Evolutionary conservation across 768 basidiomycete genomes (phyloP).

Genomic region (Lentinula raphanica): DNA sequence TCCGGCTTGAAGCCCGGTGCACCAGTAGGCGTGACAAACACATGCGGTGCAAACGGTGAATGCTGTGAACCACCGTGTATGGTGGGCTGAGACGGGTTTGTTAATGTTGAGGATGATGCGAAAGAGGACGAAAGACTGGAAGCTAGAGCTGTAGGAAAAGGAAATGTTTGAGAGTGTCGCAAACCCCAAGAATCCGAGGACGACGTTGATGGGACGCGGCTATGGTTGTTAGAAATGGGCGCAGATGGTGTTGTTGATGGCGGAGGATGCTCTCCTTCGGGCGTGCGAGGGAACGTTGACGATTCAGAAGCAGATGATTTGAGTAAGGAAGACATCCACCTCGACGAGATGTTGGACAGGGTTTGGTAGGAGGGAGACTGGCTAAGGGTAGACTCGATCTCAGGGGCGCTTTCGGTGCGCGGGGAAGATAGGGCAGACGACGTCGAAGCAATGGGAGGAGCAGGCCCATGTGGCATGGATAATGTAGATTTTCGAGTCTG

Average conservation of each 20-base stretch:
- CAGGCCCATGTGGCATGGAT: conserved; percentile 10
- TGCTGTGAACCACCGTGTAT: conserved; percentile 5
- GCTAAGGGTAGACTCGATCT: neutral
- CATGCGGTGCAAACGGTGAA: conserved; percentile 40
- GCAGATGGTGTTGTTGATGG: neutral
- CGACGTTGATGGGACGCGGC: neutral
- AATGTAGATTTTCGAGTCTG: conserved; percentile 27
- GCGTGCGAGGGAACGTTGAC: neutral
- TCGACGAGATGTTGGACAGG: conserved; percentile 41
- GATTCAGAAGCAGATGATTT: conserved; percentile 15
- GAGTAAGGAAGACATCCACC: conserved; percentile 46
- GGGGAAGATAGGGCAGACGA: conserved; percentile 17
- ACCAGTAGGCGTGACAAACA: conserved; percentile 42
- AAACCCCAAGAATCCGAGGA: neutral
- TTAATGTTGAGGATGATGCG: neutral
- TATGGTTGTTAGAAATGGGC: conserved; percentile 8
- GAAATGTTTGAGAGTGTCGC: neutral
- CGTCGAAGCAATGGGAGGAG: conserved; percentile 19
- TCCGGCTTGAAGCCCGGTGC: conserved; percentile 78
- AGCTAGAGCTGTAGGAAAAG: neutral
- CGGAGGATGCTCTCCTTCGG: neutral
- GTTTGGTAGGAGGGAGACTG: conserved; percentile 31
- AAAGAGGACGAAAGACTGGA: neutral
- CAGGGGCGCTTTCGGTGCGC: conserved; percentile 8
- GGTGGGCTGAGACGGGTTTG: conserved; percentile 14